Conservation (phyloP, 169 alveolate species). For the Babesia caballi region DNA sequence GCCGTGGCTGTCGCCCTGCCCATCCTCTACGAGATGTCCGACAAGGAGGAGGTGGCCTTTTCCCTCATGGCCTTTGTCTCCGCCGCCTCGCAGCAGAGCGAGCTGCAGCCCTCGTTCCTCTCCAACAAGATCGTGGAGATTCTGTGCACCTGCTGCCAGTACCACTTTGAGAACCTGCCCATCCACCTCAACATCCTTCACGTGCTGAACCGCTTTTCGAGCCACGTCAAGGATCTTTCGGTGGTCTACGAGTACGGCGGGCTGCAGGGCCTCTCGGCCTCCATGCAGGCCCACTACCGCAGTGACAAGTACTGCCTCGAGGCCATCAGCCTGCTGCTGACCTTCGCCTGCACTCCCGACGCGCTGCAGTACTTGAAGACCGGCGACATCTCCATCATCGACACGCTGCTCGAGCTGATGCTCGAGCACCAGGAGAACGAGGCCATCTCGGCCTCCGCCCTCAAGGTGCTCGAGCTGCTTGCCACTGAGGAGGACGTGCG, state of each 20-base stretch:
- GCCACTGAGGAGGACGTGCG: conserved; percentile 86
- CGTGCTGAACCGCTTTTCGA: conserved; percentile 81
- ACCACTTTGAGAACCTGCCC: conserved; percentile 79
- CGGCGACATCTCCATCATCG: conserved; percentile 75
- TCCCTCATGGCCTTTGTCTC: conserved; percentile 69
- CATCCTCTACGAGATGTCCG: conserved; percentile 79
- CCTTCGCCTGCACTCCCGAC: conserved; percentile 78
- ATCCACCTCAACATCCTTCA: conserved; percentile 80
- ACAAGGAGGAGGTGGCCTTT: conserved; percentile 78
- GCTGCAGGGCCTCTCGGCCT: conserved; percentile 81
- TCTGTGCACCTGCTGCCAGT: conserved; percentile 86
- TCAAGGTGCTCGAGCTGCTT: conserved; percentile 79
- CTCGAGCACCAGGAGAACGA: conserved; percentile 83
- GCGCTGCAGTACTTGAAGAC: conserved; percentile 79
- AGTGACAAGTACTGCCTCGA: conserved; percentile 76
- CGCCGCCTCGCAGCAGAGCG: conserved; percentile 84
- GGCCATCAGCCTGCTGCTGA: conserved; percentile 80
- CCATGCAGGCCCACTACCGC: conserved; percentile 74
- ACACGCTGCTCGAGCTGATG: conserved; percentile 84
- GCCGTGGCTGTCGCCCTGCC: conserved; percentile 82
- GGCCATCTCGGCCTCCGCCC: conserved; percentile 79
- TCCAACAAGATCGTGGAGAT: conserved; percentile 85
- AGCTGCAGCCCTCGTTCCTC: conserved; percentile 81
- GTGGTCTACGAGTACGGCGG: conserved; percentile 88
- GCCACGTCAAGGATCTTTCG: conserved; percentile 75